Base-by-base conservation (phyloP, 306 rosid species). In the Sicyos baderoa region DNA sequence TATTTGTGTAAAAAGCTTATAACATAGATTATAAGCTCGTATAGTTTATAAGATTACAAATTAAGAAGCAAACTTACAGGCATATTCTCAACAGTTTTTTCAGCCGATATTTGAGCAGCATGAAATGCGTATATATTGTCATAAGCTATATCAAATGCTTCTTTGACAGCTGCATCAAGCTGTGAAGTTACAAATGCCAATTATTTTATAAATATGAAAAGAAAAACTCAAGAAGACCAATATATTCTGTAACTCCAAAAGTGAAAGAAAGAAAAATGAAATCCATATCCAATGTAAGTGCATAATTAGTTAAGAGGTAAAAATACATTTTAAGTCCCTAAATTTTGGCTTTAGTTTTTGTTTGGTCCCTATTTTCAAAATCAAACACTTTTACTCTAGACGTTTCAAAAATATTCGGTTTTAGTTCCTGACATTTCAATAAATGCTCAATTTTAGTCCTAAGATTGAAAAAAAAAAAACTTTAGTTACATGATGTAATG, bases 81-180 rank as follows among this genome's bases (percentile, higher is more conserved):
- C 99, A 93, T 93, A 82, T 93, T 88, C 83, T 93, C 96, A 37
- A 93, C 85, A 82, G 73, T 81, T 80, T 48, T 84, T 73, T 88
- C 94, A 27, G 77, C 81, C 32, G 90, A 84, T 82, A 88, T 90
- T 81, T 93, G 99, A 75, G 90, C 88, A 74, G 82, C 84, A 85
- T 90, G 99, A 80, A 93, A 90, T 18, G 99, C 99, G 77, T 84
- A 85, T 75, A 93, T 93, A 70, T 93, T 93, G 82, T 87, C 83
- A 75, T 88, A 90, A 47, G 97, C 96, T 23, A 88, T 82, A 29
- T 90, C 99, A 64, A 93, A 93, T 52, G 99, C 97, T 82, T 90
- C 96, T 84, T 65, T 81, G 50, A 88, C 3, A 72, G 77, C 47
- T 60, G 85, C 72, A 77, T 90, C 94, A 78, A 93, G 91, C 99